Evolutionary conservation across 1,284 basidiomycete species (phyloP), one percentile per base, ranked within the genome.

Genomic region (Melampsora americana): DNA sequence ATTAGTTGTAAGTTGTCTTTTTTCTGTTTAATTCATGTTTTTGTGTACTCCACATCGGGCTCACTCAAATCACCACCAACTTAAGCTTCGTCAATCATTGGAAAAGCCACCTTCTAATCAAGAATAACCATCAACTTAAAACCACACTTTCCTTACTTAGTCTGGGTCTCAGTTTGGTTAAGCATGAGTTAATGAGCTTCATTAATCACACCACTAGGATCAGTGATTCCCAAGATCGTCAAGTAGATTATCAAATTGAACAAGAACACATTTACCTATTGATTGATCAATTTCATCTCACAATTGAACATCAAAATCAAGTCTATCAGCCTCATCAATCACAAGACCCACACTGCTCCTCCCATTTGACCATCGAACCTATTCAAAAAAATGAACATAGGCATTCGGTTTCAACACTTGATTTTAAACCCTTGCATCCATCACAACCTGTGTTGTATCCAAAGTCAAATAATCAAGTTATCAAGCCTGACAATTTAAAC

Each of bases 91-190:
- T n/a, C 32, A 26, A 73, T 76, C 30, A 64, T 76, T 53, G 66
- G 64, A 53, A 66, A 76, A 39, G 74, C 66, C 74, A 32, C 74
- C 66, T n/a, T 56, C 74, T 32, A 76, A 69, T 53, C 74, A 76
- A 69, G 23, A 56, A 75, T 48, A 44, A 59, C 5, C 64, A 56
- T 44, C 65, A 60, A 9, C 39, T 75, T 7, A 61, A 66, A 16
- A 69, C 60, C 7, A 62, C 66, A 28, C 61, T 77, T 26, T 53
- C 67, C 16, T 48, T 77, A 65, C 74, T 77, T 35, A 61, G 67
- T 14, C 50, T 77, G 1, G 74, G 74, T 28, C 53, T 69, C 3
- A 35, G 67, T 30, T 48, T 75, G 14, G 32, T 75, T 66, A 75
- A 75, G 23, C 44, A 35, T 9, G 56, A 65, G 12, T 42, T 75